These are phyloP conservation scores for Aspergillus candidus DNA, from an alignment of 2,329 filamentous ascomycete species.

Conservation along the genomic window DNA sequence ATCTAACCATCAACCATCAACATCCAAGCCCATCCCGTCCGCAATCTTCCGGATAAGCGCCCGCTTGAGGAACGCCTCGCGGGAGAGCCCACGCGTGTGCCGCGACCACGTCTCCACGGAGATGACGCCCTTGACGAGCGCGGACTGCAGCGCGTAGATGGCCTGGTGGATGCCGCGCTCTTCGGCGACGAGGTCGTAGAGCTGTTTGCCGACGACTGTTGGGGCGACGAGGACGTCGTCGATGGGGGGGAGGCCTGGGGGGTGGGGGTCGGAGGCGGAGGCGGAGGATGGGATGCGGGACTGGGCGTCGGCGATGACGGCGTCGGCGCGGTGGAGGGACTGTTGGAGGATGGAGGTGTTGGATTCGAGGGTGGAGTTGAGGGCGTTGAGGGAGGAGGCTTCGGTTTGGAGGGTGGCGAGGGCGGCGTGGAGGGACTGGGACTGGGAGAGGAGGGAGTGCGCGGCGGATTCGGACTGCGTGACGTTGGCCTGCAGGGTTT, in stretches of 20 bases:
- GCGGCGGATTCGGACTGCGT: constrained; percentile 69
- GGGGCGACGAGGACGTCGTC: constrained; percentile 92
- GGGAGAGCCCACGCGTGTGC: constrained; percentile 41
- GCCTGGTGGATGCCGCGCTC: constrained; percentile 81
- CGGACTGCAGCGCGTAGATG: constrained; percentile 58
- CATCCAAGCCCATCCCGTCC: constrained; percentile 41
- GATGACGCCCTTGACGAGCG: constrained; percentile 41
- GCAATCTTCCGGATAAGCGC: constrained; percentile 43
- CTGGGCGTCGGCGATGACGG: constrained; percentile 66
- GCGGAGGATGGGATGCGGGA: constrained; percentile 41
- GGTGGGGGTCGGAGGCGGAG: constrained; percentile 27
- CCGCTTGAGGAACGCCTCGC: constrained; percentile 44
- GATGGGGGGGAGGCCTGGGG: constrained; percentile 59
- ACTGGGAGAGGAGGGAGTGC: constrained; percentile 70
- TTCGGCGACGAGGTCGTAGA: constrained; percentile 84
- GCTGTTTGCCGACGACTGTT: constrained; percentile 84
- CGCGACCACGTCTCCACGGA: constrained; percentile 43
- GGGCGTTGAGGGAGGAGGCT: constrained; percentile 61
- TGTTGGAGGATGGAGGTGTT: constrained; percentile 76
- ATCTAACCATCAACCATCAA: too few species aligned
- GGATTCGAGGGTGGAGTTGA: constrained; percentile 63
- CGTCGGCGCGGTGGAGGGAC: constrained; percentile 71
- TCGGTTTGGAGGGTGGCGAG: constrained; percentile 67
- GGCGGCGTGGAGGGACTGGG: constrained; percentile 66
- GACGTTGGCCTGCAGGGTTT: constrained; percentile 63